A percentile compares a stretch with the other conserved stretches of the same genome.
Evolutionary conservation across 257 asterid genomes (phyloP).

Genomic region (Nicotiana paniculata): DNA sequence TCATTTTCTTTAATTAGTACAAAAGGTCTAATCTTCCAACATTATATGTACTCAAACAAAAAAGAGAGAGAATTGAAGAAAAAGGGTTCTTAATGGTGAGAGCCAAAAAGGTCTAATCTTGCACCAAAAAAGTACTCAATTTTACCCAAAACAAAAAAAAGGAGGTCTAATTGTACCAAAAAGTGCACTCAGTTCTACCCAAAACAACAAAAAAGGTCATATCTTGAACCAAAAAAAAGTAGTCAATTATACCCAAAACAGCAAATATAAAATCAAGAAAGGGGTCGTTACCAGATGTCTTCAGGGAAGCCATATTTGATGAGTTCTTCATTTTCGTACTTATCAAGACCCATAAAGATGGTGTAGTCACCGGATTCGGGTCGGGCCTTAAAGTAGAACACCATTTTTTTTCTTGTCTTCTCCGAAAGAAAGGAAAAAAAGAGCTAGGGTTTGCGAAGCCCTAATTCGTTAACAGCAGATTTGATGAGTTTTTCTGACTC

Average conservation of each 20-base stretch:
- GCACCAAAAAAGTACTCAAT: background rate
- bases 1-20: background rate
- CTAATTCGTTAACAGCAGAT: background rate
- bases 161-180: background rate
- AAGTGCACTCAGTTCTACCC: background rate
- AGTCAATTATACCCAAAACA: background rate
- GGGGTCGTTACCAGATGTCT: slow-evolving; percentile 60
- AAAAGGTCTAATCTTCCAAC: background rate
- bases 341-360: slow-evolving; percentile 92
- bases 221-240: background rate
- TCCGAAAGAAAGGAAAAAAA: background rate
- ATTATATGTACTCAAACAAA: background rate
- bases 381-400: slow-evolving; percentile 88
- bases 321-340: slow-evolving; percentile 93
- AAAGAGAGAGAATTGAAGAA: no score
- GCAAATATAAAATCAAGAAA: background rate
- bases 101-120: background rate
- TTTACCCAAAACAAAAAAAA: background rate
- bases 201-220: background rate
- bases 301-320: slow-evolving; percentile 86
- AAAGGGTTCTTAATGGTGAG: no score
- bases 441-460: slow-evolving; percentile 9
- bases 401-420: slow-evolving; percentile 40
- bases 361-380: slow-evolving; percentile 89
- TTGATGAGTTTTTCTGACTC: background rate